Evolutionary conservation across 1,139 yeast species (phyloP).

Genomic region (Suzukiozyma palmioleophila): DNA sequence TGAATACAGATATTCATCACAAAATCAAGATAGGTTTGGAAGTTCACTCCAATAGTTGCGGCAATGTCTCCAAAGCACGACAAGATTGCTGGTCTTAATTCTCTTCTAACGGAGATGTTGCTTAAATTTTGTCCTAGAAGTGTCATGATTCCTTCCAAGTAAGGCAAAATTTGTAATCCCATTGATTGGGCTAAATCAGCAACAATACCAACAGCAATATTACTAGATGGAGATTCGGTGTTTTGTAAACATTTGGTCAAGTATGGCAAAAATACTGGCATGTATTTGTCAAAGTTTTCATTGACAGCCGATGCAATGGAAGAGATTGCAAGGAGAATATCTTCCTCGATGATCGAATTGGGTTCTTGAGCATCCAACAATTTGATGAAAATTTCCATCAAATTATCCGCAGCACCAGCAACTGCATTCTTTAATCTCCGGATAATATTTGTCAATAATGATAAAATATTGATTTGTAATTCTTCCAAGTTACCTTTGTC

Average conservation of each 20-base stretch:
- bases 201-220: slow-evolving; percentile 88
- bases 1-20: slow-evolving; percentile 69
- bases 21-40: slow-evolving; percentile 69
- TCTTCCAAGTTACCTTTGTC: slow-evolving; percentile 80
- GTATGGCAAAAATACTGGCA: slow-evolving; percentile 79
- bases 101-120: slow-evolving; percentile 63
- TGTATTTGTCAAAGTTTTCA: slow-evolving; percentile 64
- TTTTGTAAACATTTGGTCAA: slow-evolving; percentile 74
- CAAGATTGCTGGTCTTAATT: slow-evolving; percentile 79
- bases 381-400: slow-evolving; percentile 80
- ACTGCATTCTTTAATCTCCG: slow-evolving; percentile 76
- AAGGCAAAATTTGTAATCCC: slow-evolving; percentile 67
- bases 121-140: slow-evolving; percentile 72
- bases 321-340: slow-evolving; percentile 85
- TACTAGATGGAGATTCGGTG: slow-evolving; percentile 77
- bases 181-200: slow-evolving; percentile 96
- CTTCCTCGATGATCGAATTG: slow-evolving; percentile 88
- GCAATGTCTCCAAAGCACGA: slow-evolving; percentile 98
- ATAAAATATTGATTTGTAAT: slow-evolving; percentile 78
- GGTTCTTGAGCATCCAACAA: slow-evolving; percentile 56
- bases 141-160: slow-evolving; percentile 77
- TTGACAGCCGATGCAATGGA: slow-evolving; percentile 83
- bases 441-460: slow-evolving; percentile 83
- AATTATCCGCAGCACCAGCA: slow-evolving; percentile 64
- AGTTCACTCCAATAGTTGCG: slow-evolving; percentile 72